Evolutionary conservation across 495 filamentous ascomycete species (phyloP).

Genomic region (Rusavskia elegans): DNA sequence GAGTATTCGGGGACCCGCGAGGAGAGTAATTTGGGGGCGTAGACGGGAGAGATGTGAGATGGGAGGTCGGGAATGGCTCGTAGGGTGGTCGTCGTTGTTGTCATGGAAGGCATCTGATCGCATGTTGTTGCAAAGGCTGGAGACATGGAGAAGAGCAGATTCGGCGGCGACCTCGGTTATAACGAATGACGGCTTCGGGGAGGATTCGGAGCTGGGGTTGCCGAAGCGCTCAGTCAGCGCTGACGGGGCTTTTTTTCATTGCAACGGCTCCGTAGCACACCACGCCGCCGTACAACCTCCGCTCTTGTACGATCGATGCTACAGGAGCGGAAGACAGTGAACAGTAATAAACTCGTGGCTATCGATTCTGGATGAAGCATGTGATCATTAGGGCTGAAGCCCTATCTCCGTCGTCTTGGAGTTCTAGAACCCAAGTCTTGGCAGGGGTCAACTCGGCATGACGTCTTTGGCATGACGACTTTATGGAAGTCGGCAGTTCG

Average conservation of each 20-base stretch:
- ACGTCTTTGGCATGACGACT: too few species aligned
- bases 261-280: too few species aligned
- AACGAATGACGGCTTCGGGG: background rate
- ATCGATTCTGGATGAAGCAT: too few species aligned
- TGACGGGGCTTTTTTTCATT: background rate
- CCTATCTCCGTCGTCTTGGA: too few species aligned
- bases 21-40: conserved; percentile 25
- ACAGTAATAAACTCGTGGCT: too few species aligned
- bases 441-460: too few species aligned
- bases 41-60: conserved; percentile 34
- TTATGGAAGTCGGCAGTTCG: too few species aligned
- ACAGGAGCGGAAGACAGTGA: too few species aligned
- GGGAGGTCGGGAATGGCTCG: conserved; percentile 33
- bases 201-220: background rate
- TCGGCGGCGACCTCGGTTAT: background rate
- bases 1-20: conserved; percentile 20
- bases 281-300: too few species aligned
- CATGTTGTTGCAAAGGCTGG: background rate
- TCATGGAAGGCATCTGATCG: background rate
- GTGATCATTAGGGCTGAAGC: too few species aligned
- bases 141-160: background rate
- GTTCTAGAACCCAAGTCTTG: too few species aligned
- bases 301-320: too few species aligned
- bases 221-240: background rate
- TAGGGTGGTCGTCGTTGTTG: background rate